Evolutionary conservation across 2,329 filamentous ascomycete species (phyloP).

Genomic region (Hyphodiscus sp.): DNA sequence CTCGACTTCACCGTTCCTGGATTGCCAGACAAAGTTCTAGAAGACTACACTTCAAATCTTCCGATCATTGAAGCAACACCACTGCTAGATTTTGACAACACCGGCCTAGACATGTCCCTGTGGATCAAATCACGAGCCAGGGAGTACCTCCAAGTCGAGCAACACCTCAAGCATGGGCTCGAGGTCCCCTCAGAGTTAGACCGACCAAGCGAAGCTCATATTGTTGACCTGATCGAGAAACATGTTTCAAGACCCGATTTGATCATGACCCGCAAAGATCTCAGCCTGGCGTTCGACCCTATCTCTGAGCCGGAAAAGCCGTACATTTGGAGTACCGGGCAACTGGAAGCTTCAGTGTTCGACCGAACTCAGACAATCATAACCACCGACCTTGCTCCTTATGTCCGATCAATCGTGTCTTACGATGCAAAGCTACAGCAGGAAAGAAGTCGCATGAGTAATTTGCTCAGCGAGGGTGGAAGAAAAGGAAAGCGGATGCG

Average conservation of each 20-base stretch:
- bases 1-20: conserved; percentile 23
- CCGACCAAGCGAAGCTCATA: conserved; percentile 15
- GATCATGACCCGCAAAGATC: conserved; percentile 42
- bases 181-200: conserved; percentile 20
- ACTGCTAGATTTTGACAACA: conserved; percentile 12
- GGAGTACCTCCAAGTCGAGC: conserved; percentile 24
- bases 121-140: conserved; percentile 25
- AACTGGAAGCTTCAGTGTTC: conserved; percentile 66
- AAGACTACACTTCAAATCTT: conserved; percentile 48
- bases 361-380: conserved; percentile 64
- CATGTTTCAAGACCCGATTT: conserved; percentile 6
- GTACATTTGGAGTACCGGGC: conserved; percentile 26
- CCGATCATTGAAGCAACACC: conserved; percentile 46
- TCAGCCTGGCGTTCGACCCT: conserved; percentile 54
- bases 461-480: conserved; percentile 54
- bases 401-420: conserved; percentile 76
- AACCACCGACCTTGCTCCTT: conserved; percentile 76
- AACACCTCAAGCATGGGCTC: conserved; percentile 16
- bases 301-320: conserved; percentile 47
- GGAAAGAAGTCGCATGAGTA: conserved; percentile 57
- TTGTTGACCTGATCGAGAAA: conserved; percentile 21
- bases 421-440: conserved; percentile 67
- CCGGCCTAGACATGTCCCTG: conserved; percentile 21
- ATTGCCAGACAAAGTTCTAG: conserved; percentile 40
- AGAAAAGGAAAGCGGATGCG: conserved; percentile 52